These are phyloP conservation scores for Combretum micranthum DNA, from an alignment of 345 rosid genomes.

Conservation along the genomic window DNA sequence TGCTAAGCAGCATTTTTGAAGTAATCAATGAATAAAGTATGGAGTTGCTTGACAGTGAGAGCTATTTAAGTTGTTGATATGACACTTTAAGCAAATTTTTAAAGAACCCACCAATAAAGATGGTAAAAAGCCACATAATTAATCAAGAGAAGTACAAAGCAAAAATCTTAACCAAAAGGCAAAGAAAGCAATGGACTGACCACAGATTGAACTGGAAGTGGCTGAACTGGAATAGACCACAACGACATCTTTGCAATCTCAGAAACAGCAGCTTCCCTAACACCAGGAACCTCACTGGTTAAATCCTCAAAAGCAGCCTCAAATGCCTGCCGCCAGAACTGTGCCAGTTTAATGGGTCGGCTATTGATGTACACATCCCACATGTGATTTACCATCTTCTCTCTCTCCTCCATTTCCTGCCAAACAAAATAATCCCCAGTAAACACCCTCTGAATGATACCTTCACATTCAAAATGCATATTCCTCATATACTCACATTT, in stretches of 20 bases:
- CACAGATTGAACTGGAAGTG: slow-evolving; percentile 14
- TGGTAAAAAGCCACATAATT: too few species aligned
- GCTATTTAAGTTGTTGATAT: too few species aligned
- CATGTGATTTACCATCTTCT: slow-evolving; percentile 23
- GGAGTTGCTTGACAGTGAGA: too few species aligned
- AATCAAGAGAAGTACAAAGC: too few species aligned
- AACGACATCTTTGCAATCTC: slow-evolving; percentile 22
- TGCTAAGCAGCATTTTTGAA: too few species aligned
- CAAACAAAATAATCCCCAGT: background rate
- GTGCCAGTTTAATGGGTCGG: slow-evolving; percentile 11
- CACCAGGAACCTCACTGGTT: slow-evolving; percentile 17
- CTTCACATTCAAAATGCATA: too few species aligned
- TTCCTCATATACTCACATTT: too few species aligned
- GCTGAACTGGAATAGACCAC: slow-evolving; percentile 8
- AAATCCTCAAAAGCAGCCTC: slow-evolving; percentile 23
- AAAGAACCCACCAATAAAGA: too few species aligned
- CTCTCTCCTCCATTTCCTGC: slow-evolving; percentile 24
- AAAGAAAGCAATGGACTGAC: background rate
- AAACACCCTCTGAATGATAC: too few species aligned
- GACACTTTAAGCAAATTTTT: too few species aligned
- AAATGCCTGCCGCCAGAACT: slow-evolving; percentile 20
- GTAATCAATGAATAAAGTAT: too few species aligned
- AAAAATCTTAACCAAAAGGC: too few species aligned
- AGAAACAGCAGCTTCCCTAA: slow-evolving; percentile 16
- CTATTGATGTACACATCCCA: slow-evolving; percentile 22